Evolutionary conservation across 139 green algal species (phyloP).

Genomic region (Diplosphaera chodatii): DNA sequence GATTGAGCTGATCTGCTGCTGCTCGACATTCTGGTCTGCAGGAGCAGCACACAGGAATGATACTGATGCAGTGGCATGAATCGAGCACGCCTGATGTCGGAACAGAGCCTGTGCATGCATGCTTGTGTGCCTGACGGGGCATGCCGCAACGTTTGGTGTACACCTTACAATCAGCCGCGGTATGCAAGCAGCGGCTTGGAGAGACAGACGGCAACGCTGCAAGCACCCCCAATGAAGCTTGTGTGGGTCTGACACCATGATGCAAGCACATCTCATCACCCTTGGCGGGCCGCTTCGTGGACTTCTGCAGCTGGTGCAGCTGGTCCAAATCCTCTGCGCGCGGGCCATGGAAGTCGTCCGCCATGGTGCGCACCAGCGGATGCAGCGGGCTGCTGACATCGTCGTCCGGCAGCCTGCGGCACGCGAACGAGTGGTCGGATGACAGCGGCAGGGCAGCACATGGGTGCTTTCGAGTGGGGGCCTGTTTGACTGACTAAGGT

Average conservation of each 20-base stretch:
- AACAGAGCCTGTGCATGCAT: too few relatives aligned
- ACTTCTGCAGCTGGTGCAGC: constrained; percentile 26
- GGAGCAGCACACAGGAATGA: background rate
- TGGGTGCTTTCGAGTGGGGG: too few relatives aligned
- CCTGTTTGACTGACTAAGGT: too few relatives aligned
- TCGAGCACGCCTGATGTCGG: background rate
- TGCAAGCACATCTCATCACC: background rate
- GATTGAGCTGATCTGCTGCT: constrained; percentile 18
- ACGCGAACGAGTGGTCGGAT: background rate
- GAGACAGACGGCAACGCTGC: too few relatives aligned
- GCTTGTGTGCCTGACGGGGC: too few relatives aligned
- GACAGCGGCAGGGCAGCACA: background rate
- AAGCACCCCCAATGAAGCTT: too few relatives aligned
- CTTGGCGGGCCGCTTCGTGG: constrained; percentile 7
- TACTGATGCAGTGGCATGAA: background rate
- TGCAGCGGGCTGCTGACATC: background rate
- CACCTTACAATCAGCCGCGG: too few relatives aligned
- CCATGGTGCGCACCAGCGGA: background rate
- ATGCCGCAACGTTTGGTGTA: too few relatives aligned
- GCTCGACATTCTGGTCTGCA: constrained; percentile 15
- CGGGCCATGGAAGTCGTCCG: background rate
- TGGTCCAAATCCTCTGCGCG: constrained; percentile 20
- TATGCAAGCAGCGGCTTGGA: too few relatives aligned
- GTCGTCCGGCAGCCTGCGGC: background rate
- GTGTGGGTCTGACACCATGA: too few relatives aligned